phyloP scores from a whole-genome alignment of 768 basidiomycete species.

The Suillus fuscotomentosus region DNA sequence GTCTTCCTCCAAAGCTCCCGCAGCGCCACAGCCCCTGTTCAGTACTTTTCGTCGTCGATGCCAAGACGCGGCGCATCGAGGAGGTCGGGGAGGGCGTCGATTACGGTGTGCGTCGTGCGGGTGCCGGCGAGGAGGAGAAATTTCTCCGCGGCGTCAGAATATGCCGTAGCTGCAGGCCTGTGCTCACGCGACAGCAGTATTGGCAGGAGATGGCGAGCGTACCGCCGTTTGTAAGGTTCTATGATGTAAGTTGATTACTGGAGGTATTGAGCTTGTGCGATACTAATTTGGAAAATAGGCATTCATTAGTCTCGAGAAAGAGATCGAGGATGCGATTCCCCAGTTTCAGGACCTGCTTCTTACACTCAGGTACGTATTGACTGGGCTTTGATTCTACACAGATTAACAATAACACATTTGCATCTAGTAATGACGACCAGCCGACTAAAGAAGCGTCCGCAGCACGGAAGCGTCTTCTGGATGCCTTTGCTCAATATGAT shows the following conservation, averaged over 20 bases:
- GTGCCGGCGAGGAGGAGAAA: slow-evolving; percentile 62
- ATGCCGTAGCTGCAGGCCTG: slow-evolving; percentile 79
- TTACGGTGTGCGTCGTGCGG: slow-evolving; percentile 64
- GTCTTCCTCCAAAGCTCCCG: slow-evolving; percentile 74
- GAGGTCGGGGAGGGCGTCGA: slow-evolving; percentile 83
- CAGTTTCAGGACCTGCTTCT: slow-evolving; percentile 85
- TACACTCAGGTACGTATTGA: slow-evolving; percentile 53
- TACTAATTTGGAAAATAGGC: slow-evolving; percentile 37
- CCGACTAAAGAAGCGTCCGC: slow-evolving; percentile 66
- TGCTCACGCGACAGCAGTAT: slow-evolving; percentile 84
- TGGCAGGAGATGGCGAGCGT: slow-evolving; percentile 57
- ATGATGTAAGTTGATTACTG: slow-evolving; percentile 50
- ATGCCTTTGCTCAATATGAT: slow-evolving; percentile 88
- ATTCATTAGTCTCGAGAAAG: slow-evolving; percentile 74
- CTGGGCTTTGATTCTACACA: slow-evolving; percentile 21
- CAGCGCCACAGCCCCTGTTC: slow-evolving; percentile 72
- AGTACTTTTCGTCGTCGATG: slow-evolving; percentile 82
- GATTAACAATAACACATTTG: not conserved
- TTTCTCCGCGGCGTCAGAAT: slow-evolving; percentile 88
- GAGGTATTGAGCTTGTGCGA: not conserved
- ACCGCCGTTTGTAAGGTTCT: slow-evolving; percentile 65
- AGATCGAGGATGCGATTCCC: slow-evolving; percentile 87
- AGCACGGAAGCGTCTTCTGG: slow-evolving; percentile 78
- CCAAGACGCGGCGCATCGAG: slow-evolving; percentile 72
- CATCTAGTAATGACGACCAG: slow-evolving; percentile 40